A percentile compares a stretch with the other conserved stretches of the same genome.
phyloP scores from a whole-genome alignment of 2,329 filamentous ascomycete genomes.

The Neofusicoccum parvum region DNA sequence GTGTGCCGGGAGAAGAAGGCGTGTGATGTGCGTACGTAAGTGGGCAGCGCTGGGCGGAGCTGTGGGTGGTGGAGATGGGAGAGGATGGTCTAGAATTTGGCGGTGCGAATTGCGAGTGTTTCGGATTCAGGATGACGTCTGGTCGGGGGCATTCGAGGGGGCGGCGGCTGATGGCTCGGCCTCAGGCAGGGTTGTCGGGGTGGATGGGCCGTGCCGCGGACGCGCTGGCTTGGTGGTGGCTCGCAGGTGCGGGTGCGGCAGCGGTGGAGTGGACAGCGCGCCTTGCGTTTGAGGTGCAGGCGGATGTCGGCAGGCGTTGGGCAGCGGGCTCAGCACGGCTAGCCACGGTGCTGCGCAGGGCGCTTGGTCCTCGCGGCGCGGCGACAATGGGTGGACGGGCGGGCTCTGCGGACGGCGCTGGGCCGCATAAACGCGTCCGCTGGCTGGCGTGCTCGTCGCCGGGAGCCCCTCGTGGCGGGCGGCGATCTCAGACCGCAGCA shows the following conservation, averaged over 20 bases:
- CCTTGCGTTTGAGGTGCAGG: neutral
- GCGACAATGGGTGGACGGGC: neutral
- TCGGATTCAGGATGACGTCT: conserved; percentile 13
- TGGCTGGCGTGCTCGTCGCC: neutral
- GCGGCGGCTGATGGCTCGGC: conserved; percentile 8
- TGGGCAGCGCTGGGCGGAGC: neutral
- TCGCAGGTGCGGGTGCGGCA: neutral
- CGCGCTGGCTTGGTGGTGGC: neutral
- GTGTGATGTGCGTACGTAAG: neutral
- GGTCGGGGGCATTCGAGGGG: conserved; percentile 4
- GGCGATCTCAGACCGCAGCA: conserved; percentile 8
- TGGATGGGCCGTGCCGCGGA: conserved; percentile 13
- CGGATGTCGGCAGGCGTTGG: neutral
- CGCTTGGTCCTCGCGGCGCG: neutral
- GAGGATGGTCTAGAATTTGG: conserved; percentile 2
- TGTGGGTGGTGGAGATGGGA: neutral
- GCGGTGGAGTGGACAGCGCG: neutral
- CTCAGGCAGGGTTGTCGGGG: conserved; percentile 4
- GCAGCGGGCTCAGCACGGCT: neutral
- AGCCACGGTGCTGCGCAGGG: neutral
- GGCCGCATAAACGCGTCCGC: neutral
- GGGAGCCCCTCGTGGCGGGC: conserved; percentile 13
- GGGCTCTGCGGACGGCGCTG: neutral
- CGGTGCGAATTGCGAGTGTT: conserved; percentile 7
- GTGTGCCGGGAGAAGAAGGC: neutral